Conservation (phyloP, 2,329 filamentous ascomycete species). For the Byssochlamys sp. region DNA sequence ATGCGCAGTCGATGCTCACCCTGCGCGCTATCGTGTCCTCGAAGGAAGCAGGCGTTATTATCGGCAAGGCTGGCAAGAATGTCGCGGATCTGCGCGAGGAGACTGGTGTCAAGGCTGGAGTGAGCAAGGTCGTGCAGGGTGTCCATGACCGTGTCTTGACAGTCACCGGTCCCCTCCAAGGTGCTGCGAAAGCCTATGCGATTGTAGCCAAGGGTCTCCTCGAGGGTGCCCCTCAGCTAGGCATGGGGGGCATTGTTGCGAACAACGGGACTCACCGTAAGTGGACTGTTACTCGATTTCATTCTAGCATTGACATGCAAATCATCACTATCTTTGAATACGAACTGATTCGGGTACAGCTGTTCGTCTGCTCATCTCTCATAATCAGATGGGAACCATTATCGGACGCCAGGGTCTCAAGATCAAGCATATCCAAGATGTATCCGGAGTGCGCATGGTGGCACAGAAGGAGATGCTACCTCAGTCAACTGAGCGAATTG, state of each 20-base stretch:
- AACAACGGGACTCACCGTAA: constrained; percentile 90
- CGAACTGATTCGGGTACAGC: constrained; percentile 44
- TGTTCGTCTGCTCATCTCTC: constrained; percentile 93
- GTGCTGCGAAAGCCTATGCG: constrained; percentile 83
- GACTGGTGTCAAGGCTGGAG: constrained; percentile 93
- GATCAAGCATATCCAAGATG: constrained; percentile 98
- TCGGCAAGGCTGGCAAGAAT: constrained; percentile 97
- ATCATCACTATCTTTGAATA: neutral
- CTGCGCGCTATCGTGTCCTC: constrained; percentile 95
- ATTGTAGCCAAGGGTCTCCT: constrained; percentile 85
- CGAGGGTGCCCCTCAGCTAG: constrained; percentile 87
- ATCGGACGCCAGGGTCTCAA: constrained; percentile 93
- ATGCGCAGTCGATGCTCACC: constrained; percentile 82
- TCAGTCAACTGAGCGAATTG: constrained; percentile 94
- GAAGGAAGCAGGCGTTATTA: constrained; percentile 97
- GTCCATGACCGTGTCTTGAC: constrained; percentile 95
- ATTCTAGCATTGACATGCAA: neutral
- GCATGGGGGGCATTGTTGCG: constrained; percentile 83
- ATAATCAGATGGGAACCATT: constrained; percentile 99
- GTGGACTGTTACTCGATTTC: constrained; percentile 27
- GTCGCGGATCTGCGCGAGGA: constrained; percentile 94
- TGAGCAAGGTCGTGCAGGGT: constrained; percentile 96
- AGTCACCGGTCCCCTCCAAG: constrained; percentile 79
- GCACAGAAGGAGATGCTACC: constrained; percentile 99
- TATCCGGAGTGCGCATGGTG: constrained; percentile 94